A percentile compares a stretch with the other conserved stretches of the same genome.
Conservation (phyloP, 768 basidiomycete genomes). For the Amanita rubescens region DNA sequence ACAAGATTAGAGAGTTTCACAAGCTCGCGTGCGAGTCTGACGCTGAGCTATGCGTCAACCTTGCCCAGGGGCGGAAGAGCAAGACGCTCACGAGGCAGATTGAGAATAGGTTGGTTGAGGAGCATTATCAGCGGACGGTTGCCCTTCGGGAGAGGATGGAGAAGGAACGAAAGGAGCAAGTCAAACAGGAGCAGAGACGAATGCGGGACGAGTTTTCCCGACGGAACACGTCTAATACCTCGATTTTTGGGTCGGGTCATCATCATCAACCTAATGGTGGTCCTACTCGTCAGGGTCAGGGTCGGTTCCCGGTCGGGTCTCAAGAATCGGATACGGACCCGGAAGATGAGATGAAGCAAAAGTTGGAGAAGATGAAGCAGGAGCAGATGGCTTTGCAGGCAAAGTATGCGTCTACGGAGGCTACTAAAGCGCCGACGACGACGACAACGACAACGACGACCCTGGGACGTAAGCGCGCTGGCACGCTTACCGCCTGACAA, state of each 20-base stretch:
- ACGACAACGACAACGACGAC: too few relatives aligned
- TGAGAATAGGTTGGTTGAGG: constrained; percentile 23
- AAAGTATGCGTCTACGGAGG: neutral
- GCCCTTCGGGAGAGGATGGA: constrained; percentile 40
- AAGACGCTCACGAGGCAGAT: constrained; percentile 22
- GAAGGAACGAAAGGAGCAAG: constrained; percentile 37
- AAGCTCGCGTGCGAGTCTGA: constrained; percentile 36
- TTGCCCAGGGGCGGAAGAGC: constrained; percentile 29
- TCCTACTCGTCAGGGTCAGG: neutral
- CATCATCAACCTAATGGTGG: too few relatives aligned
- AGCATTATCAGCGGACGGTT: constrained; percentile 32
- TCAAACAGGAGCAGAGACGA: constrained; percentile 30
- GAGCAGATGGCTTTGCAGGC: constrained; percentile 7
- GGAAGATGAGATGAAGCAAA: constrained; percentile 3
- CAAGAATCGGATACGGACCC: constrained; percentile 1
- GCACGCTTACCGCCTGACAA: constrained; percentile 2
- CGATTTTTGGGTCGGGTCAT: neutral
- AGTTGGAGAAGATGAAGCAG: constrained; percentile 2
- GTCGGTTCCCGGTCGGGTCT: neutral
- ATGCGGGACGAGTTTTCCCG: constrained; percentile 24
- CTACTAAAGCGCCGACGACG: neutral
- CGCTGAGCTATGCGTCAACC: constrained; percentile 30
- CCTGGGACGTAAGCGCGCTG: constrained; percentile 1
- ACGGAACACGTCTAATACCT: constrained; percentile 7
- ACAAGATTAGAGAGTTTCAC: constrained; percentile 46